These are phyloP conservation scores for Plectosphaerella plurivora DNA, from an alignment of 2,329 filamentous ascomycete species.

Conservation along the genomic window DNA sequence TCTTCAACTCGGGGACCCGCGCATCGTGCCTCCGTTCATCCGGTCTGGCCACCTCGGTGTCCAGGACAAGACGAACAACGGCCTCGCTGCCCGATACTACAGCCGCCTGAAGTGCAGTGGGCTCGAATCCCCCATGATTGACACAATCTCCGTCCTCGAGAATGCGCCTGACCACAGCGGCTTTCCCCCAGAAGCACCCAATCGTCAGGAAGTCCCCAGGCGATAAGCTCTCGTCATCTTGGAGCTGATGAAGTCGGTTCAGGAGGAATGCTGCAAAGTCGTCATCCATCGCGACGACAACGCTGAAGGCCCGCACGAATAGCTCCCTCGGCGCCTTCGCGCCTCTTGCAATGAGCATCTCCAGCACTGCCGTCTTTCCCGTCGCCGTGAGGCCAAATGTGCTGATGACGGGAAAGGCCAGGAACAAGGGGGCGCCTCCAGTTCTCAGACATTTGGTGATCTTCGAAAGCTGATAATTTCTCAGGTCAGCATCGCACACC, in stretches of 20 bases:
- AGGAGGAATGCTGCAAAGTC: not conserved
- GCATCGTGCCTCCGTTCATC: no score
- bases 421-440: no score
- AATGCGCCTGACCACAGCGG: not conserved
- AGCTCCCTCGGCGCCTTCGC: not conserved
- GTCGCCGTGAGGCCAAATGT: not conserved
- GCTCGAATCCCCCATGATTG: no score
- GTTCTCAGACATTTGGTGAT: no score
- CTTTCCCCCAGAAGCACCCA: not conserved
- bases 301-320: not conserved
- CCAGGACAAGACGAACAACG: no score
- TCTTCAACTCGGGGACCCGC: no score
- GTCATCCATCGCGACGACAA: slow-evolving; percentile 3
- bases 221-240: not conserved
- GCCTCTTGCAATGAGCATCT: not conserved
- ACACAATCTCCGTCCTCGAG: no score
- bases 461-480: no score
- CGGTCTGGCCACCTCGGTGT: no score
- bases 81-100: no score
- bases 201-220: not conserved
- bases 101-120: no score
- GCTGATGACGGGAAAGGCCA: not conserved
- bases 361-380: not conserved
- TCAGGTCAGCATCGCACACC: no score
- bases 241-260: not conserved